phyloP scores from a whole-genome alignment of 2,329 filamentous ascomycete genomes.

The Trichoderma breve region DNA sequence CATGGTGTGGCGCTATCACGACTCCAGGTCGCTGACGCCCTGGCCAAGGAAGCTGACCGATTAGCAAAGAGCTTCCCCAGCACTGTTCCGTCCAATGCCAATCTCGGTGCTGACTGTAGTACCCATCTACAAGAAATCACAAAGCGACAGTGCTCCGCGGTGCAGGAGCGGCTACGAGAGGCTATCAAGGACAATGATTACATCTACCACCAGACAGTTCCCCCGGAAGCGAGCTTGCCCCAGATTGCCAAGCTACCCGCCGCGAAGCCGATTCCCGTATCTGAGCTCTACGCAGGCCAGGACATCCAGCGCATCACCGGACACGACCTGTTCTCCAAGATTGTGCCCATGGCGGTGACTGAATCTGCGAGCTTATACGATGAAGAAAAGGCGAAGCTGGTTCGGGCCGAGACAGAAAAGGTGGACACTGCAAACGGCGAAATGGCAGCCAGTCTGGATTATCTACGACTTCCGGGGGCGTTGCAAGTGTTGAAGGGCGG shows the following conservation, averaged over 20 bases:
- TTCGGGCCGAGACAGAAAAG: constrained; percentile 88
- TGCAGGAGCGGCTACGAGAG: constrained; percentile 76
- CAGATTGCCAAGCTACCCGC: constrained; percentile 88
- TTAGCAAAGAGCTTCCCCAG: constrained; percentile 77
- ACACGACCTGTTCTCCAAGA: constrained; percentile 94
- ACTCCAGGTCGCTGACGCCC: constrained; percentile 74
- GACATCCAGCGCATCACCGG: constrained; percentile 97
- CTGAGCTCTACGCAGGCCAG: constrained; percentile 93
- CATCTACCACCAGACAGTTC: constrained; percentile 93
- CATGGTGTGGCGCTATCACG: constrained; percentile 83
- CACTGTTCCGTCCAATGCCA: constrained; percentile 75
- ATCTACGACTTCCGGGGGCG: constrained; percentile 83
- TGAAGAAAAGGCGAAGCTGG: constrained; percentile 95
- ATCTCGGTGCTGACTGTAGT: constrained; percentile 78
- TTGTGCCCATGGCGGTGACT: constrained; percentile 92
- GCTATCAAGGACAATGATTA: constrained; percentile 93
- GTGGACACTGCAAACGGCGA: constrained; percentile 92
- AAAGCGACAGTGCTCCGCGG: constrained; percentile 74
- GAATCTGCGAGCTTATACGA: constrained; percentile 97
- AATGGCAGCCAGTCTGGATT: constrained; percentile 93
- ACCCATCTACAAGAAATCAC: constrained; percentile 72
- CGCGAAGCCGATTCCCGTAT: constrained; percentile 94
- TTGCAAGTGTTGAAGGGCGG: constrained; percentile 90
- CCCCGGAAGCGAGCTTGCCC: constrained; percentile 76
- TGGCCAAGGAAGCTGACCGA: constrained; percentile 75